Evolutionary conservation across 345 rosid genomes (phyloP).

Genomic region (Corymbia maculata): DNA sequence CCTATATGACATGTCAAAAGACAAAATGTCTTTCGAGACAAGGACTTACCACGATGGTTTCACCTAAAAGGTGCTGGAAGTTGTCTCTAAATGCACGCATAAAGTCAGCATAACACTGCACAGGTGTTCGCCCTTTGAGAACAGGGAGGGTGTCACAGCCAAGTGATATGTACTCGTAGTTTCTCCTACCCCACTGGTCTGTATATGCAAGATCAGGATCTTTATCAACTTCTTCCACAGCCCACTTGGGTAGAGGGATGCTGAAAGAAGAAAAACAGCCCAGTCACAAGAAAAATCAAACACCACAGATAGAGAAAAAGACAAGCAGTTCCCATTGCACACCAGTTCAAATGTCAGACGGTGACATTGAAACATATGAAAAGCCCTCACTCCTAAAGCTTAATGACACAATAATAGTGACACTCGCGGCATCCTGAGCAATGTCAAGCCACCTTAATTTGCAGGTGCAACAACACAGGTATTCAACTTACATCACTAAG

Average conservation of each 20-base stretch:
- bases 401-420: background rate
- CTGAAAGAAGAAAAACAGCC: constrained; percentile 16
- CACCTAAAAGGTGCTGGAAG: constrained; percentile 73
- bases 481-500: background rate
- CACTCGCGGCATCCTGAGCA: background rate
- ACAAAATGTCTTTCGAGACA: background rate
- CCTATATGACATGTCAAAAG: background rate
- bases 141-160: constrained; percentile 88
- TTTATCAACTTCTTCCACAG: constrained; percentile 55
- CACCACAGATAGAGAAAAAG: background rate
- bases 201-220: constrained; percentile 88
- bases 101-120: constrained; percentile 90
- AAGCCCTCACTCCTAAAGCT: background rate
- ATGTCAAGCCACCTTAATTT: background rate
- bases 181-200: constrained; percentile 98
- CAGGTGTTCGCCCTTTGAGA: constrained; percentile 81
- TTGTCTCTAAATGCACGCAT: constrained; percentile 89
- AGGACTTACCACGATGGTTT: constrained; percentile 75
- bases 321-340: background rate
- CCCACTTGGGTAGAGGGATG: constrained; percentile 90
- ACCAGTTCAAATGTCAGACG: background rate
- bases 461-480: background rate
- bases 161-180: constrained; percentile 76
- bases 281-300: background rate
- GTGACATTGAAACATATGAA: background rate